Conservation (phyloP, 208 protist genomes). For the Leishmania tropica region DNA sequence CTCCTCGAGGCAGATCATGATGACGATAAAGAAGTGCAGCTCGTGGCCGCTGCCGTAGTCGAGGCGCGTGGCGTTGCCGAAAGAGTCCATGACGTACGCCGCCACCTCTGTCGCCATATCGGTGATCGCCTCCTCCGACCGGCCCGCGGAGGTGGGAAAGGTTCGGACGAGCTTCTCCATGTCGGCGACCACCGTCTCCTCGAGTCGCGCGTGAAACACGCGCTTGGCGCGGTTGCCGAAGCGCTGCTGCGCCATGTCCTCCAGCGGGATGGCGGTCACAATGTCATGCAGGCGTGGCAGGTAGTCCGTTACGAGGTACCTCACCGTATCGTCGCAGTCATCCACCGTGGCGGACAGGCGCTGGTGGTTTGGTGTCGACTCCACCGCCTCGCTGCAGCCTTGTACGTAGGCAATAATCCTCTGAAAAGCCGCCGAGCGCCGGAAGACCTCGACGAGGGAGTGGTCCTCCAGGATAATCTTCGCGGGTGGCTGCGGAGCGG, state of each 20-base stretch:
- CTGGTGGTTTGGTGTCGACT: constrained; percentile 17
- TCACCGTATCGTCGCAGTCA: constrained; percentile 39
- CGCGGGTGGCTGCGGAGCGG: constrained; percentile 35
- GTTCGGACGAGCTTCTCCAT: constrained; percentile 61
- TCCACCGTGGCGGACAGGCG: constrained; percentile 12
- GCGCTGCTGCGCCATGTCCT: constrained; percentile 79
- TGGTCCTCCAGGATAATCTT: constrained; percentile 79
- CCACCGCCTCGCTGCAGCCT: constrained; percentile 47
- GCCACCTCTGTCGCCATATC: constrained; percentile 77
- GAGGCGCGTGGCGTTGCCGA: constrained; percentile 96
- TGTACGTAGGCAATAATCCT: constrained; percentile 74
- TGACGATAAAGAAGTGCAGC: constrained; percentile 95
- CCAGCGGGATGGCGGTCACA: constrained; percentile 73
- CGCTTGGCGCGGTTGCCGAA: constrained; percentile 90
- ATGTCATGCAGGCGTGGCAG: constrained; percentile 59
- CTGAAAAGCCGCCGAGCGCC: constrained; percentile 55
- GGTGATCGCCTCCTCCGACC: constrained; percentile 28
- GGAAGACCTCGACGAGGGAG: constrained; percentile 61
- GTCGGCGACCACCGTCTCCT: constrained; percentile 40
- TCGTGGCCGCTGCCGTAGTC: constrained; percentile 99
- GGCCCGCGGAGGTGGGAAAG: constrained; percentile 30
- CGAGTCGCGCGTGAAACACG: constrained; percentile 64
- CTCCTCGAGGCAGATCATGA: constrained; percentile 90
- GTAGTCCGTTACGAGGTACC: constrained; percentile 49
- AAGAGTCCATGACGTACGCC: constrained; percentile 92